Conservation (phyloP, 495 filamentous ascomycete genomes). For the Penicillium psychrofluorescens region DNA sequence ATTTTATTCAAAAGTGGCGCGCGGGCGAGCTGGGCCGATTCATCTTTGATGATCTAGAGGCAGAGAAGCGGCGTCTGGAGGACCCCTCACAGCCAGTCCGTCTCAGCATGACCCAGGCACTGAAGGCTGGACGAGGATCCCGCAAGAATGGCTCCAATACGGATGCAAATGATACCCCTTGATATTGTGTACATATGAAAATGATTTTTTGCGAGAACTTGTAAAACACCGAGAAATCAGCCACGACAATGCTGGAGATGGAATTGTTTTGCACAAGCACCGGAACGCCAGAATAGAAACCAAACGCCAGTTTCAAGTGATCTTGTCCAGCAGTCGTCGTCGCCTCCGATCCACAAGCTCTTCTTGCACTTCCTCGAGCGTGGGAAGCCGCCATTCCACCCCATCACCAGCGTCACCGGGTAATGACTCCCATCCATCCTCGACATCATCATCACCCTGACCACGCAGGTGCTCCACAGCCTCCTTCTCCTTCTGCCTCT, state of each 20-base stretch:
- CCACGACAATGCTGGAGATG: constrained; percentile 11
- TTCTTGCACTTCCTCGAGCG: constrained; percentile 81
- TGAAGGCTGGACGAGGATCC: constrained; percentile 29
- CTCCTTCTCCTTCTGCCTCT: constrained; percentile 75
- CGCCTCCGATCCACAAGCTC: constrained; percentile 85
- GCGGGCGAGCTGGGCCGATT: constrained; percentile 68
- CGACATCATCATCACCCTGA: constrained; percentile 34
- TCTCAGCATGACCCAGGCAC: constrained; percentile 37
- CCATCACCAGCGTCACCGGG: constrained; percentile 85
- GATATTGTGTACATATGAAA: constrained; percentile 16
- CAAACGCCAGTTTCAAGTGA: constrained; percentile 40
- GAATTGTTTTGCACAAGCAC: constrained; percentile 16
- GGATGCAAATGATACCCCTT: constrained; percentile 11
- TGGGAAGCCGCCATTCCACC: constrained; percentile 75
- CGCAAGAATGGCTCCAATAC: constrained; percentile 20
- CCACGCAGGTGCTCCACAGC: constrained; percentile 58
- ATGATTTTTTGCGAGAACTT: constrained; percentile 5
- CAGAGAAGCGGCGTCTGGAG: constrained; percentile 38
- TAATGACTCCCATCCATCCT: constrained; percentile 71
- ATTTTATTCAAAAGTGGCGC: constrained; percentile 81
- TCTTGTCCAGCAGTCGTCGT: constrained; percentile 71
- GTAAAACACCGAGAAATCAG: neutral
- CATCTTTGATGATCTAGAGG: constrained; percentile 68
- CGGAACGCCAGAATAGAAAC: constrained; percentile 12
- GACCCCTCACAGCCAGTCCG: constrained; percentile 30